Evolutionary conservation across 2,329 filamentous ascomycete species (phyloP), one percentile per base, ranked within the genome.

Genomic region (Sclerotinia sclerotiorum): DNA sequence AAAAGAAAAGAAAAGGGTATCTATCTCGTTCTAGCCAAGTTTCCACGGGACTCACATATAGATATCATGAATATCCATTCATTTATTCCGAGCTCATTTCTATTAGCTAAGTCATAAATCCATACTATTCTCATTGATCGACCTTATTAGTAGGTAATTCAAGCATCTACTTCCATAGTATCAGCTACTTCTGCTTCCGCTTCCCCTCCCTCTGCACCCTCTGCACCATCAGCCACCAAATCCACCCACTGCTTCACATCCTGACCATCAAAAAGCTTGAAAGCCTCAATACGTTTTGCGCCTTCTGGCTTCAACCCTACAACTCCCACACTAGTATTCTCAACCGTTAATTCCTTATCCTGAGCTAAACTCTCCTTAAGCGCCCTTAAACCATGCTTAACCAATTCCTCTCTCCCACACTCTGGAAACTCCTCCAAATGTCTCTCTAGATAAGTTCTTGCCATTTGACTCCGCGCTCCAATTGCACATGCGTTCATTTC

Each of bases 401-500:
- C 89, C 77, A 99, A 83, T 80, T 97, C 92, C 78, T 97, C 94
- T 76, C 92, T 85, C 72, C 85, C 87, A 78, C 88, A 89, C 73
- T 86, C 85, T 76, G 87, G 86, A 79, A 99, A 98, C 74, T 88
- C 83, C 72, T 97, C 94, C 70, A 97, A 82, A 81, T 97, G 91
- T 77, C 93, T 87, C 86, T 99, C 95, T 68, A 99, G 84, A 81
- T 99, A 99, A 72, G 95, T 99, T 77, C 95, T 85, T 32, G 95
- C 95, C 93, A 98, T 98, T 84, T 99, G 95, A 80, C 91, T 95
- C 75, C 95, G 87, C 60, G 95, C 95, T 65, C 95, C 95, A 79
- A 99, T 99, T 69, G 94, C 94, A 78, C 94, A 97, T 32, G 95
- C 95, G 62, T 91, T 80, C 93, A 98, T 98, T 86, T 99, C 95